Base-by-base conservation (phyloP, 192 early-diverging fungal species). In the Podochytrium sp. region DNA sequence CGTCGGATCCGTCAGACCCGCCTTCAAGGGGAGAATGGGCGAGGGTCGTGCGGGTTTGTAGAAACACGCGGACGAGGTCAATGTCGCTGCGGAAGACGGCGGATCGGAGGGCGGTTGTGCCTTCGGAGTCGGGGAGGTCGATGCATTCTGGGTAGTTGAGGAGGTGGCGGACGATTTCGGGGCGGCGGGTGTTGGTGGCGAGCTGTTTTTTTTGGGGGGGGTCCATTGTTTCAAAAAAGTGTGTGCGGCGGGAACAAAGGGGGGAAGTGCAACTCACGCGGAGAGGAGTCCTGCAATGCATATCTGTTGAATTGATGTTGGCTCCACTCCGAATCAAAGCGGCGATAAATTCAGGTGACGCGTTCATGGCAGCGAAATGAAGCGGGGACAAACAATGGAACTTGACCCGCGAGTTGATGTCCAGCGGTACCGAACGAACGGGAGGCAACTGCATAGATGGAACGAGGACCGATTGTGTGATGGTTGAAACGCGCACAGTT, bases 281-380 rank as follows among this genome's bases (percentile, higher is more conserved):
- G 2, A 76, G 65, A 12, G 75, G 75, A 16, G 75, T 76, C 2
- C 66, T 27, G 30, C 63, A 50, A 41, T 69, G 75, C 6, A 40
- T 23, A 53, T 76, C 75, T 32, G 29, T n/a, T n/a, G 65, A 40
- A 39, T 76, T 63, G 18, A 70, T 37, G 25, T 70, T 38, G 41
- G 75, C 75, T 10, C 75, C 75, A 63, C 71, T 63, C 18, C 39
- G 12, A 25, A 68, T 14, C 3, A 76, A 40, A 3, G 39, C 27
- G 14, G 40, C 12, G 14, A 75, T 58, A 47, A 65, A 64, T 6
- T 68, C 75, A 7, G 57, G 20, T 5, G 57, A 62, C 7, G 75
- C 65, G 37, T 76, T 76, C 75, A 76, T 76, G 5, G 58, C 65
- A 18, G 75, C 75, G 40, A 76, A 76, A 62, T 76, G 75, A 5